Evolutionary conservation across 2,329 filamentous ascomycete genomes (phyloP), one percentile per base, ranked within the genome.

Genomic region (Elsinoe batatas): DNA sequence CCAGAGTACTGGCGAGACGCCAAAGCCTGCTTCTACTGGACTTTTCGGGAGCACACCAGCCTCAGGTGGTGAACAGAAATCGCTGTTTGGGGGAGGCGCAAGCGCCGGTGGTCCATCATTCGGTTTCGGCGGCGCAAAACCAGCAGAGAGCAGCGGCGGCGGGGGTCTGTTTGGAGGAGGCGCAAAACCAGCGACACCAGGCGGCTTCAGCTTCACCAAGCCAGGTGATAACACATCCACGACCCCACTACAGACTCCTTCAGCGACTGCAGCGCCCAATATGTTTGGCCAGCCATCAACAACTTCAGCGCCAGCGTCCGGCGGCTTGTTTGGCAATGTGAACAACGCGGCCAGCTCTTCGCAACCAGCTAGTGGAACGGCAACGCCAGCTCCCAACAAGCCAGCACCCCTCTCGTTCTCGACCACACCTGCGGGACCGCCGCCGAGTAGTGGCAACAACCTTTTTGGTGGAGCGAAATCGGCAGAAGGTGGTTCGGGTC

Each of bases 171-270:
- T 61, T 56, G 58, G 61, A n/a, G 50, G 51, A 17, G 53, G 46
- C 56, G 59, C 54, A 30, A 51, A 50, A 11, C 49, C 54, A 3
- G 44, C 54, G 12, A 44, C 49, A 18, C 37, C 53, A 15, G n/a
- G 55, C 8, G 54, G 56, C 33, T 60, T 60, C 56, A 57, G 56
- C 47, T 58, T 59, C 53, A 50, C 50, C n/a, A 54, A 49, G 11
- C 42, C 43, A 3, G 20, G 22, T 8, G 56, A 46, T 35, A 58
- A 33, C 46, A 61, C 68, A 49, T 77, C 75, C 13, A 77, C 76
- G 15, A 78, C 75, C 32, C 76, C 76, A 50, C 75, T 75, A 54
- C 75, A 74, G 5, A 74, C 73, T 58, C 75, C 76, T 26, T 74
- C 75, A 33, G 40, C 58, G 35, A 58, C 38, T n/a, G 26, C 51